A percentile compares a stretch with the other conserved stretches of the same genome.
These are phyloP conservation scores for Citrullus mucosospermus DNA, from an alignment of 306 rosid genomes.

Conservation along the genomic window DNA sequence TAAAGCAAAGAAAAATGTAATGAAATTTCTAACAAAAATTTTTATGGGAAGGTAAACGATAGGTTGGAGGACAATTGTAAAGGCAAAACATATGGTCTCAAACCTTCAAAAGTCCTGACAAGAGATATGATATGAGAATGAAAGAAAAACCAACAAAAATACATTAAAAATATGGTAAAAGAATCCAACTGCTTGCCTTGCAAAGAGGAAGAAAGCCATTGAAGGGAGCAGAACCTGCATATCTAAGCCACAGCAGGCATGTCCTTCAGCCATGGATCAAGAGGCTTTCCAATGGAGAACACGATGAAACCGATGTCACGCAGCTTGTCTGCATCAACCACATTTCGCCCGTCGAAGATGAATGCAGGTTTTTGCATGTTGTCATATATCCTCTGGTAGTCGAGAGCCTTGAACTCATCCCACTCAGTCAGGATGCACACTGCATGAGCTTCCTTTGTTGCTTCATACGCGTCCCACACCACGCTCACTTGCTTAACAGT, in stretches of 20 bases:
- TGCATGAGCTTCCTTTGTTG: constrained; percentile 77
- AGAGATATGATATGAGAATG: background rate
- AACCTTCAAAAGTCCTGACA: background rate
- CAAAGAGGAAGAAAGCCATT: background rate
- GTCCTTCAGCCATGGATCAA: constrained; percentile 88
- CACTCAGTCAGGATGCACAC: constrained; percentile 84
- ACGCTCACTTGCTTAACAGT: constrained; percentile 73
- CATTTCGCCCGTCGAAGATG: constrained; percentile 74
- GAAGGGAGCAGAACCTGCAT: background rate
- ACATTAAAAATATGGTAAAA: constrained; percentile 1
- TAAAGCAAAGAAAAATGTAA: background rate
- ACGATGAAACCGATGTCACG: constrained; percentile 91
- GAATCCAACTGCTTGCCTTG: background rate
- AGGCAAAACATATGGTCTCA: constrained; percentile 6
- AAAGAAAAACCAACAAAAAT: constrained; percentile 4
- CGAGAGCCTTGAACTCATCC: constrained; percentile 88
- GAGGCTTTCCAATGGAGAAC: constrained; percentile 80
- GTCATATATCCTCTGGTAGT: constrained; percentile 62
- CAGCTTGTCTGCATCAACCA: constrained; percentile 35
- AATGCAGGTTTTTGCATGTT: constrained; percentile 87
- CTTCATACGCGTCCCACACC: constrained; percentile 77
- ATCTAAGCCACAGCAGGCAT: constrained; percentile 76
- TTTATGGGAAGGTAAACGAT: background rate
- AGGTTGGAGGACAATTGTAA: background rate
- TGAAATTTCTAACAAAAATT: constrained; percentile 1